Conservation (phyloP, 1,284 basidiomycete species). For the Polyporus tsugae region DNA sequence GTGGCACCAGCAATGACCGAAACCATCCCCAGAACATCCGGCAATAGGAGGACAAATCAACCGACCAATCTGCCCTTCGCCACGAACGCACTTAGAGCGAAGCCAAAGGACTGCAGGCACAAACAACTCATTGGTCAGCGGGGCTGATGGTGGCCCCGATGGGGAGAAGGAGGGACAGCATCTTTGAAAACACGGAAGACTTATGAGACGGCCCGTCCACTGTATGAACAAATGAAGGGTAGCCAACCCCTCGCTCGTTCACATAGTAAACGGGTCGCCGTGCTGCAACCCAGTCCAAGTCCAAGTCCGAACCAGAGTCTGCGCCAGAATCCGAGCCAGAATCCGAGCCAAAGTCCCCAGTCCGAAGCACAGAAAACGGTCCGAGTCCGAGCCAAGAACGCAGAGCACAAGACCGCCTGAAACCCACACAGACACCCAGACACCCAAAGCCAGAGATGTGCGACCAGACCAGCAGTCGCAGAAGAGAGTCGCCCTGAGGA, state of each 20-base stretch:
- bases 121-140: not conserved
- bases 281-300: not conserved
- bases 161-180: not conserved
- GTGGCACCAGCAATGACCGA: not conserved
- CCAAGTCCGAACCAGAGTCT: not conserved
- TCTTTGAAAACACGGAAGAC: not conserved
- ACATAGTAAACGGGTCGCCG: not conserved
- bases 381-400: not conserved
- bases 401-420: not conserved
- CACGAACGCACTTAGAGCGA: not conserved
- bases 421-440: not conserved
- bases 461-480: constrained; percentile 3
- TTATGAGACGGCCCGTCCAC: not conserved
- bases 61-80: constrained; percentile 2
- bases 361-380: not conserved
- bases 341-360: not conserved
- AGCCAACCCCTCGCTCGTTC: constrained; percentile 3
- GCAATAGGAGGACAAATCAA: not conserved
- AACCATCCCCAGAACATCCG: not conserved
- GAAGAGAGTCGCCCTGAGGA: not conserved
- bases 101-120: not conserved
- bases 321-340: not conserved
- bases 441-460: not conserved
- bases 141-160: too few relatives aligned
- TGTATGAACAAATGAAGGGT: constrained; percentile 1